Evolutionary conservation across 768 basidiomycete genomes (phyloP).

Genomic region (Xerocomus spinulosus): DNA sequence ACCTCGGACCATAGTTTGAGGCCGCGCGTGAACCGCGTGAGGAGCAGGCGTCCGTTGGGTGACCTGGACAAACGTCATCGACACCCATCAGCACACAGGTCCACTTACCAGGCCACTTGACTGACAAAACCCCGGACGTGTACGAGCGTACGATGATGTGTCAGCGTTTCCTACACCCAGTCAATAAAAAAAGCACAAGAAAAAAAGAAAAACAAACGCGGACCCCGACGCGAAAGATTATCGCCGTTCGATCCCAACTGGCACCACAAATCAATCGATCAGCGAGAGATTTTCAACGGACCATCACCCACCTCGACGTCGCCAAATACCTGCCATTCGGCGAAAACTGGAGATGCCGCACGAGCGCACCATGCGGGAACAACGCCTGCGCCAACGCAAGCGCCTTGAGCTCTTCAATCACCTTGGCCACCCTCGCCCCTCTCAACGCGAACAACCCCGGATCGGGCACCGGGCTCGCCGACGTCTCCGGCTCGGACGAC

Average conservation of each 20-base stretch:
- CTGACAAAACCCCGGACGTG: slow-evolving; percentile 50
- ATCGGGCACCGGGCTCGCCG: slow-evolving; percentile 17
- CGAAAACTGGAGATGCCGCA: slow-evolving; percentile 53
- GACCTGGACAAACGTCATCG: slow-evolving; percentile 43
- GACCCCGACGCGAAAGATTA: slow-evolving; percentile 44
- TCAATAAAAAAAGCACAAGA: neutral
- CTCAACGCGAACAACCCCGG: slow-evolving; percentile 27
- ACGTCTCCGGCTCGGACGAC: neutral
- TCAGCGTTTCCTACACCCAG: slow-evolving; percentile 36
- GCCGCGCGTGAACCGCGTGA: slow-evolving; percentile 45
- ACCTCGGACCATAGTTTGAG: slow-evolving; percentile 54
- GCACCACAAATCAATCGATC: neutral
- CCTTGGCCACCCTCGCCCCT: slow-evolving; percentile 34
- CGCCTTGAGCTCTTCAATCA: slow-evolving; percentile 38
- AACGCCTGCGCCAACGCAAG: slow-evolving; percentile 38
- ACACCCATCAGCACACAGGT: too few species aligned
- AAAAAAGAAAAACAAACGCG: neutral
- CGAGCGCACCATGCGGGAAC: slow-evolving; percentile 43
- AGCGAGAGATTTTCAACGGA: neutral
- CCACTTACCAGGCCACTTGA: slow-evolving; percentile 47
- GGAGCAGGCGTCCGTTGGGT: slow-evolving; percentile 40
- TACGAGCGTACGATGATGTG: slow-evolving; percentile 41
- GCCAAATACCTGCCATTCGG: slow-evolving; percentile 51
- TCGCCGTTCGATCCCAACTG: slow-evolving; percentile 49
- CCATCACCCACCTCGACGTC: slow-evolving; percentile 41